These are phyloP conservation scores for Candida ascalaphidarum DNA, from an alignment of 805 yeast genomes.

Conservation along the genomic window DNA sequence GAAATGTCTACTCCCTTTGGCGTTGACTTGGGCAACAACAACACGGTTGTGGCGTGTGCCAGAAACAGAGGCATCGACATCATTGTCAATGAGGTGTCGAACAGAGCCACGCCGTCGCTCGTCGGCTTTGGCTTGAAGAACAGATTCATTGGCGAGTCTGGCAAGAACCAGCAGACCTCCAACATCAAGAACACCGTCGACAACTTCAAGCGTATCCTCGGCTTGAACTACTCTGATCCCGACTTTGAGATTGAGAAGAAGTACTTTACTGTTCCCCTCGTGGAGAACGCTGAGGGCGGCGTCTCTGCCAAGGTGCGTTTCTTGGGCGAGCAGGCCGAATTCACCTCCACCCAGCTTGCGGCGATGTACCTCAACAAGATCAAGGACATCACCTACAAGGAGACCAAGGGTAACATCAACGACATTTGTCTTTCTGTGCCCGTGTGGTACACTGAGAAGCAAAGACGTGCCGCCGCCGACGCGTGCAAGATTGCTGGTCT, in stretches of 20 bases:
- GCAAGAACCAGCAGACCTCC: constrained; percentile 93
- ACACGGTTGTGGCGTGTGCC: constrained; percentile 90
- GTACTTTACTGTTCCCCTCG: constrained; percentile 66
- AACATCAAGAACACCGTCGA: constrained; percentile 95
- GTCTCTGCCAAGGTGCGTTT: constrained; percentile 83
- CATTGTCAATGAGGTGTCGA: constrained; percentile 96
- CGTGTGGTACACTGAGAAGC: constrained; percentile 93
- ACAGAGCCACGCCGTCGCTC: constrained; percentile 87
- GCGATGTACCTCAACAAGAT: constrained; percentile 94
- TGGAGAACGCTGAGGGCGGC: constrained; percentile 60
- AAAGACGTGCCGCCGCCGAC: constrained; percentile 93
- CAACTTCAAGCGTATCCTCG: constrained; percentile 87
- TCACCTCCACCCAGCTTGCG: constrained; percentile 81
- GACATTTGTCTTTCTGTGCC: constrained; percentile 96
- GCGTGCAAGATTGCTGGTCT: constrained; percentile 94
- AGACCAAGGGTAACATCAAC: constrained; percentile 71
- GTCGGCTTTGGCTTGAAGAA: constrained; percentile 88
- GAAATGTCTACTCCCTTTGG: constrained; percentile 92
- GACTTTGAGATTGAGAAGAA: constrained; percentile 69
- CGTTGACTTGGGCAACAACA: constrained; percentile 94
- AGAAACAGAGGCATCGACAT: constrained; percentile 98
- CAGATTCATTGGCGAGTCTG: constrained; percentile 92
- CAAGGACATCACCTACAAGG: constrained; percentile 69
- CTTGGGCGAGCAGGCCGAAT: constrained; percentile 68
- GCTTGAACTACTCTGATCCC: constrained; percentile 66